phyloP scores from a whole-genome alignment of 1,139 yeast genomes.

The Chernovozyma sophiae-reginae region DNA sequence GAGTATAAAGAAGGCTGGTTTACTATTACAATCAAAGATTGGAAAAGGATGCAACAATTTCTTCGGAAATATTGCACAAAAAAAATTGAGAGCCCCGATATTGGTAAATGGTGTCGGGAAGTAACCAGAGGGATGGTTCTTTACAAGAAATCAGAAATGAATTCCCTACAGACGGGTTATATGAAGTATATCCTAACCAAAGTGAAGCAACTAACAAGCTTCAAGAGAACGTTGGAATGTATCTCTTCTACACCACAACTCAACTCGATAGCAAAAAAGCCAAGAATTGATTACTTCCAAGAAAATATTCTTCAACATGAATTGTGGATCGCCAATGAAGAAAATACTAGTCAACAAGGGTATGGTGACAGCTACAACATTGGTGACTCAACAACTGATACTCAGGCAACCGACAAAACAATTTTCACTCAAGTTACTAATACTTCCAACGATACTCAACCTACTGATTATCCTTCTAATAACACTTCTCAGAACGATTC shows the following conservation, averaged over 20 bases:
- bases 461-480: background rate
- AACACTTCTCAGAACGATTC: background rate
- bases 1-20: conserved; percentile 37
- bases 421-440: background rate
- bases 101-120: conserved; percentile 28
- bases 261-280: no score
- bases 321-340: no score
- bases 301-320: background rate
- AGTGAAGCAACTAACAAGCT: conserved; percentile 1
- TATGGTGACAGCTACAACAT: no score
- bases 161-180: conserved; percentile 20
- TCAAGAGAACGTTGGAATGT: no score
- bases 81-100: conserved; percentile 6
- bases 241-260: no score
- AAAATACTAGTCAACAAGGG: no score
- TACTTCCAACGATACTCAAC: background rate
- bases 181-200: conserved; percentile 2
- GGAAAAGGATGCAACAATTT: conserved; percentile 27
- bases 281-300: background rate
- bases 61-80: conserved; percentile 8
- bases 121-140: conserved; percentile 51
- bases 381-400: background rate
- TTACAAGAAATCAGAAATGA: conserved; percentile 58
- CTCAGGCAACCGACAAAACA: background rate
- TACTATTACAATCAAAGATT: conserved; percentile 31